Conservation (phyloP, 768 basidiomycete genomes). For the Auriscalpium orientale region DNA sequence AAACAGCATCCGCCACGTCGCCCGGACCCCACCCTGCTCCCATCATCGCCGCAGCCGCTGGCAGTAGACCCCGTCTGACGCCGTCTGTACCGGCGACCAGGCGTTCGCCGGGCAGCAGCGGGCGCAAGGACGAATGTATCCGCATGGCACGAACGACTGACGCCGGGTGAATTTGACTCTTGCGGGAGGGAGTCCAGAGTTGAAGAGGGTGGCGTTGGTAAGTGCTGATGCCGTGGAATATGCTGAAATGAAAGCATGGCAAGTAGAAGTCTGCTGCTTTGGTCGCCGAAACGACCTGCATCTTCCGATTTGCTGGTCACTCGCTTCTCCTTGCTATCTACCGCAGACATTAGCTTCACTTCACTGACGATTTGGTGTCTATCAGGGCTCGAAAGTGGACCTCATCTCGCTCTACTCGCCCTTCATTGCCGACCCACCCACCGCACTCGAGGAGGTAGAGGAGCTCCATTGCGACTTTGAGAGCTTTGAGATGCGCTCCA, state of each 20-base stretch:
- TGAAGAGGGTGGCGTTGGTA: not conserved
- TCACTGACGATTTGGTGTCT: not conserved
- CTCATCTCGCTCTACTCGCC: constrained; percentile 73
- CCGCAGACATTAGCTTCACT: not conserved
- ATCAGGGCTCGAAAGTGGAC: constrained; percentile 36
- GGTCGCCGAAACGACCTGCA: not conserved
- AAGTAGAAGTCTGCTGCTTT: not conserved
- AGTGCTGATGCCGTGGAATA: not conserved
- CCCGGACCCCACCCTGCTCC: constrained; percentile 27
- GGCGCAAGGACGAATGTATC: not conserved
- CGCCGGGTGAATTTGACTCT: constrained; percentile 15
- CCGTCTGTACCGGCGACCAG: constrained; percentile 5
- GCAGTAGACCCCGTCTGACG: constrained; percentile 22
- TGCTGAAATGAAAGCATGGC: not conserved
- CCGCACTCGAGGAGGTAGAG: not conserved
- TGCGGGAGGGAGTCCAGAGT: constrained; percentile 13
- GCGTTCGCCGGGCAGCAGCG: not conserved
- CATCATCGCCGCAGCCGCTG: constrained; percentile 30
- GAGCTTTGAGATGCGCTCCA: constrained; percentile 47
- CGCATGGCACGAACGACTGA: constrained; percentile 12
- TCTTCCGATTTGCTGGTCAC: not conserved
- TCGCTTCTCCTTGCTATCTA: not conserved
- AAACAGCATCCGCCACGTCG: constrained; percentile 64
- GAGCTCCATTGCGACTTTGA: constrained; percentile 38
- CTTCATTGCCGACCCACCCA: constrained; percentile 41